These are phyloP conservation scores for Limtongia smithiae DNA, from an alignment of 805 yeast genomes.

Conservation along the genomic window DNA sequence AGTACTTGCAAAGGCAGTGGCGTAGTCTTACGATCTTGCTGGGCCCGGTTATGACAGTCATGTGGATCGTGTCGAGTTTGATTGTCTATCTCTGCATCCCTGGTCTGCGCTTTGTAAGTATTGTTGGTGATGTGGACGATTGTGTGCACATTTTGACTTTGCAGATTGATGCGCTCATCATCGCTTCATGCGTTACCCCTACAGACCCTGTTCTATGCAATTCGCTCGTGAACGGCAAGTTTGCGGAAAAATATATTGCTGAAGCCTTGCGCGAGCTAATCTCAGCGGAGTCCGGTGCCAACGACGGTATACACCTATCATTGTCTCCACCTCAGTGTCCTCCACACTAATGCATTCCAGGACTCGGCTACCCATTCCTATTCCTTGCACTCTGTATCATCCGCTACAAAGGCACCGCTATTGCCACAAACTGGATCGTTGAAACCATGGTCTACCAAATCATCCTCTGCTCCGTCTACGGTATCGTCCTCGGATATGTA, in stretches of 20 bases:
- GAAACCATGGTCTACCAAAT: constrained; percentile 62
- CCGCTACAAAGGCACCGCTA: constrained; percentile 48
- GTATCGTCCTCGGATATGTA: constrained; percentile 51
- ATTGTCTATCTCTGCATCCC: constrained; percentile 63
- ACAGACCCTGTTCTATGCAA: constrained; percentile 75
- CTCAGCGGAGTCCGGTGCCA: constrained; percentile 71
- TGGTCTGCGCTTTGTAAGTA: constrained; percentile 41
- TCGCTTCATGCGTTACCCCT: constrained; percentile 70
- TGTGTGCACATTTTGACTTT: constrained; percentile 34
- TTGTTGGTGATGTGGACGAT: background rate
- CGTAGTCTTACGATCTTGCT: constrained; percentile 53
- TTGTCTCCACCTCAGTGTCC: background rate
- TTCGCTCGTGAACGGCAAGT: constrained; percentile 68
- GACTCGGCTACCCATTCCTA: constrained; percentile 58
- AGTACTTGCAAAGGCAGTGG: constrained; percentile 61
- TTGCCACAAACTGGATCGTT: constrained; percentile 61
- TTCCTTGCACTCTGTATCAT: constrained; percentile 55
- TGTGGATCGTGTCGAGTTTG: constrained; percentile 63
- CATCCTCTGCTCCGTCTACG: constrained; percentile 48
- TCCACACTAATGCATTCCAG: constrained; percentile 33
- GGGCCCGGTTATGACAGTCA: constrained; percentile 66
- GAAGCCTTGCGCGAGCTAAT: constrained; percentile 58
- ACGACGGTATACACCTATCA: constrained; percentile 41
- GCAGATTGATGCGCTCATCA: constrained; percentile 48
- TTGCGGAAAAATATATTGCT: constrained; percentile 59